Base-by-base conservation (phyloP, 1,284 basidiomycete species). In the Thelephora terrestris region DNA sequence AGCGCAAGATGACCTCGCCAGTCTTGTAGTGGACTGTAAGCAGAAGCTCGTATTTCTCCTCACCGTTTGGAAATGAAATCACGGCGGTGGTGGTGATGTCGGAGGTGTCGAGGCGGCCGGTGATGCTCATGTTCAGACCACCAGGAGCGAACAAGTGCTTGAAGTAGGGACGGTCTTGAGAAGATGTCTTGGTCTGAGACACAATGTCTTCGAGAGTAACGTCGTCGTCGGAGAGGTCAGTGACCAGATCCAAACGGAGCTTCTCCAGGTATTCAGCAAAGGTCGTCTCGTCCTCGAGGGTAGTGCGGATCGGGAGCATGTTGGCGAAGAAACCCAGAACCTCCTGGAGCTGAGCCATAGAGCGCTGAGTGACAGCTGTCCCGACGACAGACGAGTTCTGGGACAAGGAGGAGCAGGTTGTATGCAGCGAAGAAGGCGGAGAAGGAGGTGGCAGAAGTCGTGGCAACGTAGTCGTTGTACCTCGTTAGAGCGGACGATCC, bases 191-290 rank as follows among this genome's bases (percentile, higher is more conserved):
- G 34, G 58, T 52, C 5, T 63, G 48, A 17, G 44, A 47, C 23
- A 63, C 59, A 16, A 61, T 57, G 45, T 61, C 59, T 43, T 62
- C 61, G 38, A 61, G 62, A 3, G 51, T 60, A 4, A 61, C 58
- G 16, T 62, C 58, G 34, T 58, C 59, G 25, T 61, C 52, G 2
- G 47, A 42, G 20, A 62, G 44, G 35, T 54, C 52, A 1, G 45
- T 35, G 16, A 59, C 52, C 37, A 60, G 48, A 10, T 46, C 23
- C 14, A 48, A 42, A 50, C 53, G 61, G 36, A 60, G 62, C 5
- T 38, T 35, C 5, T 34, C 38, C 18, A 61, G 35, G 46, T 59
- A 59, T 3, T 60, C 58, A 0, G 24, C 7, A 46, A 62, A 60
- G 2, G 55, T 49, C 38, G 52, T 35, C 4, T 55, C 46, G 29